phyloP scores from a whole-genome alignment of 768 basidiomycete genomes.

The Cystofilobasidium capitatum region DNA sequence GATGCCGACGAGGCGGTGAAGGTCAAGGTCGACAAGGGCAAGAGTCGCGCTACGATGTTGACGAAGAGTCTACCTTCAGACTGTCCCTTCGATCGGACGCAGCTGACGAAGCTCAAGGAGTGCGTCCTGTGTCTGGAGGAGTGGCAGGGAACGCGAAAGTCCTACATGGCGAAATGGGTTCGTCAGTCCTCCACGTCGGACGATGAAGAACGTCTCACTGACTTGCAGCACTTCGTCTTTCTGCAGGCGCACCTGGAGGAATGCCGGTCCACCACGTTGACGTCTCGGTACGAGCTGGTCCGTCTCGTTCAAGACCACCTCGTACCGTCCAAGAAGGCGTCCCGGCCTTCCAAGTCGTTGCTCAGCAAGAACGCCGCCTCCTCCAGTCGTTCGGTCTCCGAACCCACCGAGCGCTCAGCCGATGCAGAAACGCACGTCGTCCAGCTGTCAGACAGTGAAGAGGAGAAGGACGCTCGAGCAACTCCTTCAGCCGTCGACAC shows the following conservation, averaged over 20 bases:
- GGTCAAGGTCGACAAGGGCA: not conserved
- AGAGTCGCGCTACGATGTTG: not conserved
- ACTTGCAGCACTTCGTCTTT: not conserved
- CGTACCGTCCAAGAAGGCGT: no score
- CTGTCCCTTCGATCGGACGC: not conserved
- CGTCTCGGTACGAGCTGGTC: no score
- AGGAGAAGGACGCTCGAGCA: not conserved
- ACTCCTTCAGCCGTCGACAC: not conserved
- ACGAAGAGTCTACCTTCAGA: not conserved
- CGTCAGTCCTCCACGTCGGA: no score
- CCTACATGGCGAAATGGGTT: constrained; percentile 15
- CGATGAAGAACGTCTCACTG: no score
- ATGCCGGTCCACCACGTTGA: no score
- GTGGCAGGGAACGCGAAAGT: constrained; percentile 6
- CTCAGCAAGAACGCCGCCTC: no score
- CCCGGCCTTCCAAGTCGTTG: no score
- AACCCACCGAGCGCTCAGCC: no score
- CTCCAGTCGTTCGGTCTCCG: not conserved
- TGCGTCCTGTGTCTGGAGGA: constrained; percentile 19
- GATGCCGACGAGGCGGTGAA: not conserved
- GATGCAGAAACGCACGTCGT: not conserved
- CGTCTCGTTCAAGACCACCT: no score
- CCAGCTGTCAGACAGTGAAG: not conserved
- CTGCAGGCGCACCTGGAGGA: not conserved
- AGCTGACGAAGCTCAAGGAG: constrained; percentile 18